A percentile compares a stretch with the other conserved stretches of the same genome.
These are phyloP conservation scores for Aureobasidium subglaciale DNA, from an alignment of 2,329 filamentous ascomycete species.

Conservation along the genomic window DNA sequence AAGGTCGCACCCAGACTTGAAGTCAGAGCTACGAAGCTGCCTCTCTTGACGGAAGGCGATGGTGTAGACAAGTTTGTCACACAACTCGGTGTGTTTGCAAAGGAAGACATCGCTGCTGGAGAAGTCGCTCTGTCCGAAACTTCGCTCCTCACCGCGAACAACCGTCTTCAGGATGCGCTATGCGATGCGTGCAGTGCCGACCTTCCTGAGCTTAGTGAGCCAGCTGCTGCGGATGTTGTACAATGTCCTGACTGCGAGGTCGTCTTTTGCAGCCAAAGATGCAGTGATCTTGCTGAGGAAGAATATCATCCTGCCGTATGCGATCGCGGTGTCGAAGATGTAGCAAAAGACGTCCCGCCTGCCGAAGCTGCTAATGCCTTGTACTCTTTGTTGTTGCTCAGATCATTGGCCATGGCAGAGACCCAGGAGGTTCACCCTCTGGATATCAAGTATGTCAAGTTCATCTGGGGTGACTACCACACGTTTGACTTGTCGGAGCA, in stretches of 20 bases:
- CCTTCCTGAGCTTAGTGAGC: constrained; percentile 45
- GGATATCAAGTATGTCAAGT: constrained; percentile 53
- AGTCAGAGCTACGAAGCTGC: constrained; percentile 68
- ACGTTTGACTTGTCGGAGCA: constrained; percentile 22
- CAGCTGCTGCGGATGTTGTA: constrained; percentile 25
- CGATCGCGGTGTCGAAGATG: constrained; percentile 48
- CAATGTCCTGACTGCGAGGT: constrained; percentile 51
- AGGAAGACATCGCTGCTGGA: constrained; percentile 67
- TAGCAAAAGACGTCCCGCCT: constrained; percentile 50
- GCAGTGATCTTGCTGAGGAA: constrained; percentile 47
- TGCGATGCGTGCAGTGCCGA: constrained; percentile 83
- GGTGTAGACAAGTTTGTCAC: constrained; percentile 42
- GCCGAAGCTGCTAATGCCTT: constrained; percentile 53
- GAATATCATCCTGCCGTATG: constrained; percentile 55
- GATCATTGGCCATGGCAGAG: constrained; percentile 54
- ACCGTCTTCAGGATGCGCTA: constrained; percentile 74
- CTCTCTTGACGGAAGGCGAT: constrained; percentile 47
- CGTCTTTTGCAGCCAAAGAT: constrained; percentile 54
- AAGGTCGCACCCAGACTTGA: constrained; percentile 73
- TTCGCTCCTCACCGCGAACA: constrained; percentile 81
- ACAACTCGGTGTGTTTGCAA: constrained; percentile 88
- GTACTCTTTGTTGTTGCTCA: constrained; percentile 53
- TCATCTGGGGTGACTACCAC: constrained; percentile 60
- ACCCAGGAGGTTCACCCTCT: constrained; percentile 53
- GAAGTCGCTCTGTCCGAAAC: constrained; percentile 74